phyloP scores from a whole-genome alignment of 2,329 filamentous ascomycete genomes.

The Lachnellula occidentalis region DNA sequence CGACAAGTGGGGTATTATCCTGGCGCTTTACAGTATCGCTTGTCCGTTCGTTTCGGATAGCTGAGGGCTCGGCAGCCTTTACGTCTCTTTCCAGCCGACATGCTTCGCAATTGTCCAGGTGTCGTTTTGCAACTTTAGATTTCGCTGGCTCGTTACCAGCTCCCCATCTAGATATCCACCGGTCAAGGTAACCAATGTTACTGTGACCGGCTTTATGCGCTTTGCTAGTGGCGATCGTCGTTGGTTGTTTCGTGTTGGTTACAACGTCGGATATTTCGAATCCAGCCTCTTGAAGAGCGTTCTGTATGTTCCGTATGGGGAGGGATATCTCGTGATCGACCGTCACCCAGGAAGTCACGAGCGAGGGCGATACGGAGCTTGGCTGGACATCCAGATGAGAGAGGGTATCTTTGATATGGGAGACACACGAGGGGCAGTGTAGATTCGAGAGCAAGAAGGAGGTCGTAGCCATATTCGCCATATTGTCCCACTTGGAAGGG shows the following conservation, averaged over 20 bases:
- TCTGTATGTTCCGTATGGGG: conserved; percentile 38
- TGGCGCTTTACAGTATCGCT: conserved; percentile 2
- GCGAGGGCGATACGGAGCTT: conserved; percentile 60
- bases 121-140: conserved; percentile 15
- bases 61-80: background rate
- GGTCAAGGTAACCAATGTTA: conserved; percentile 25
- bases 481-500: too few species aligned
- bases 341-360: conserved; percentile 65
- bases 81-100: conserved; percentile 38
- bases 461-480: conserved; percentile 13
- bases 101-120: conserved; percentile 46
- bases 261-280: conserved; percentile 47
- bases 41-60: background rate
- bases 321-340: conserved; percentile 47
- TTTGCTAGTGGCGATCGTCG: background rate
- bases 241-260: conserved; percentile 6
- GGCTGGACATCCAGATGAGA: conserved; percentile 42
- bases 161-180: conserved; percentile 21
- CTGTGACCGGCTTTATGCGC: conserved; percentile 13
- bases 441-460: conserved; percentile 63
- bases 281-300: conserved; percentile 49
- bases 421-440: conserved; percentile 72
- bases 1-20: conserved; percentile 23
- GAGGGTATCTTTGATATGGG: conserved; percentile 57
- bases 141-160: conserved; percentile 23